Conservation (phyloP, 768 basidiomycete species). For the Vararia minispora region DNA sequence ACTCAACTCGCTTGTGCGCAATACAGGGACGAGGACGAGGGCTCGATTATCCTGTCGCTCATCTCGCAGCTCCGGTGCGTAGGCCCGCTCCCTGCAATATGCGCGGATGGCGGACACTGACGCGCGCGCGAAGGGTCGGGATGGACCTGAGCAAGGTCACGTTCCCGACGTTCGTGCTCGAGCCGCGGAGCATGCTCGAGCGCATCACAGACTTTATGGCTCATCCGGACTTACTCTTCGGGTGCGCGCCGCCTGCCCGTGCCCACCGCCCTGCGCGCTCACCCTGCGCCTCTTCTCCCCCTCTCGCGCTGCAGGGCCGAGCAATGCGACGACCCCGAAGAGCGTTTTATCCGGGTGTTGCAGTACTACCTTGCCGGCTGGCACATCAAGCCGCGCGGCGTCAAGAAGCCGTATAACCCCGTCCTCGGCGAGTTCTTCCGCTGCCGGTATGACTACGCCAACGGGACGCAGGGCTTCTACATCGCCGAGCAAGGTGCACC, state of each 20-base stretch:
- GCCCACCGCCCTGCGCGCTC: constrained; percentile 4
- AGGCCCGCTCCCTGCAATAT: constrained; percentile 1
- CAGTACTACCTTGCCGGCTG: constrained; percentile 97
- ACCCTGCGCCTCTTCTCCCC: constrained; percentile 9
- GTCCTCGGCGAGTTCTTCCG: constrained; percentile 97
- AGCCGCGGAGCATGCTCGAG: constrained; percentile 95
- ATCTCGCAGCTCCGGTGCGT: constrained; percentile 81
- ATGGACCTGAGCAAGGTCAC: constrained; percentile 97
- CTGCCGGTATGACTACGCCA: constrained; percentile 85
- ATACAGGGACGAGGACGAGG: constrained; percentile 82
- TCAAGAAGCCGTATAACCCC: constrained; percentile 99
- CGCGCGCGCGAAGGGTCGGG: constrained; percentile 58
- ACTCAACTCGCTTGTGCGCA: constrained; percentile 14
- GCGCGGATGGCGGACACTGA: neutral
- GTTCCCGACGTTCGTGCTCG: constrained; percentile 90
- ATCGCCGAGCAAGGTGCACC: constrained; percentile 85
- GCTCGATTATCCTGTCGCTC: constrained; percentile 76
- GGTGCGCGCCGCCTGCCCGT: constrained; percentile 38
- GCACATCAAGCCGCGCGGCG: constrained; percentile 99
- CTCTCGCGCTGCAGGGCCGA: constrained; percentile 48
- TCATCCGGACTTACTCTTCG: constrained; percentile 95
- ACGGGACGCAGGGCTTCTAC: constrained; percentile 91
- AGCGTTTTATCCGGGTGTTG: constrained; percentile 83
- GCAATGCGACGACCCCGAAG: constrained; percentile 69
- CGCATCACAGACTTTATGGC: constrained; percentile 99